Percentiles rank a stretch among this genome's conserved stretches.
Conservation (phyloP, 2,329 filamentous ascomycete genomes). For the Thielaviopsis euricoi region DNA sequence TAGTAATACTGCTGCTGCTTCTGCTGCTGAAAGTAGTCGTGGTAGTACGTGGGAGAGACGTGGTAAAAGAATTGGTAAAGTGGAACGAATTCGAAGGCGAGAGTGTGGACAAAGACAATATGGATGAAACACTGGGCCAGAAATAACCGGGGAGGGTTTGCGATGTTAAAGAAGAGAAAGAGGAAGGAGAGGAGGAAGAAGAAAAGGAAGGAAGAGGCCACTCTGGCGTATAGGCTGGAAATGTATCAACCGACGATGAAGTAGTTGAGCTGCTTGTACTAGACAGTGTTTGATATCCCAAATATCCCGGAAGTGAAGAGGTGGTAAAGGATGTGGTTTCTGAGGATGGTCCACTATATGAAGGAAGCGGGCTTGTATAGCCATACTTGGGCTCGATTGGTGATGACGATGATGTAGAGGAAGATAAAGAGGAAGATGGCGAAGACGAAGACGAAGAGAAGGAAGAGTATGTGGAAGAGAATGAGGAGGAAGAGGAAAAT, state of each 20-base stretch:
- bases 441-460: background rate
- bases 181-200: background rate
- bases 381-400: no score
- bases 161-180: background rate
- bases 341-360: background rate
- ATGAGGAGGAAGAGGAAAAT: no score
- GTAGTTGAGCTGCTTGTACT: background rate
- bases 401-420: no score
- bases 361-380: background rate
- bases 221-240: no score
- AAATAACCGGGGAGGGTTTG: background rate
- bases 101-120: background rate
- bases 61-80: background rate
- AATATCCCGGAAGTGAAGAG: background rate
- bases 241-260: no score
- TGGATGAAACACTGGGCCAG: background rate
- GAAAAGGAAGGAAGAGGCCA: background rate
- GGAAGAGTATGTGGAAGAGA: no score
- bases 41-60: background rate
- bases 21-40: background rate
- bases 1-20: no score
- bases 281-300: background rate
- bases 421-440: no score
- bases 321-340: background rate
- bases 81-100: background rate